A percentile compares a stretch with the other conserved stretches of the same genome.
phyloP scores from a whole-genome alignment of 495 filamentous ascomycete species.

The Cairneyella variabilis region DNA sequence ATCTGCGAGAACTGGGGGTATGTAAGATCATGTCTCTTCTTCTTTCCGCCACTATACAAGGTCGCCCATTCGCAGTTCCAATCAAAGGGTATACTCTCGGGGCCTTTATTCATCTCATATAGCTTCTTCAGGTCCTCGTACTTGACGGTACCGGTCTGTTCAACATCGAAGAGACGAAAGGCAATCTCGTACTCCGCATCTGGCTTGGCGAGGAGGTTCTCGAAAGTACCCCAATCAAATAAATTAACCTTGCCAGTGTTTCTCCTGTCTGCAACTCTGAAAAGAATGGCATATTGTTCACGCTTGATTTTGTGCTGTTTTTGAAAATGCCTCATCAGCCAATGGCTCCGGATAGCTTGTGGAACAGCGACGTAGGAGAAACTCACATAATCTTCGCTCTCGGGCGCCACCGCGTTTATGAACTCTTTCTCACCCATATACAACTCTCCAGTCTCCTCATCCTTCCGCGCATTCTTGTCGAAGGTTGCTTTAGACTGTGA shows the following conservation, averaged over 20 bases:
- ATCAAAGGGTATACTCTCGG: slow-evolving; percentile 83
- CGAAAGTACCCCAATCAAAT: slow-evolving; percentile 85
- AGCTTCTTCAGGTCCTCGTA: slow-evolving; percentile 79
- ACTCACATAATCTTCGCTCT: slow-evolving; percentile 85
- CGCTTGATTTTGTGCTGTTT: slow-evolving; percentile 92
- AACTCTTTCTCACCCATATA: slow-evolving; percentile 84
- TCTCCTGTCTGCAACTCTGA: slow-evolving; percentile 79
- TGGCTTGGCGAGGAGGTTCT: slow-evolving; percentile 88
- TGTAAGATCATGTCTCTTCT: slow-evolving; percentile 80
- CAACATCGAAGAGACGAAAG: slow-evolving; percentile 88
- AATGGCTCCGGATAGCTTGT: slow-evolving; percentile 13
- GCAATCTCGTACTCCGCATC: slow-evolving; percentile 99
- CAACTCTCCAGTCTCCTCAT: slow-evolving; percentile 68
- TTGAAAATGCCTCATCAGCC: slow-evolving; percentile 24
- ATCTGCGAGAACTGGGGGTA: slow-evolving; percentile 98
- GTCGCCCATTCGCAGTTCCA: slow-evolving; percentile 98
- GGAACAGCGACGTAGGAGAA: slow-evolving; percentile 8
- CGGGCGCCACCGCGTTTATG: slow-evolving; percentile 83
- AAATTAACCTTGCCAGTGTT: slow-evolving; percentile 67
- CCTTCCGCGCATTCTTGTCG: slow-evolving; percentile 68
- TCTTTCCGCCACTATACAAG: slow-evolving; percentile 83
- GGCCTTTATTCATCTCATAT: slow-evolving; percentile 78
- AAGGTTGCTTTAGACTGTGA: slow-evolving; percentile 69
- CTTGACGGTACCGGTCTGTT: slow-evolving; percentile 76
- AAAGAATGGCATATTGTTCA: slow-evolving; percentile 90